Conservation (phyloP, 192 early-diverging fungal species). For the Coemansia aciculifera region DNA sequence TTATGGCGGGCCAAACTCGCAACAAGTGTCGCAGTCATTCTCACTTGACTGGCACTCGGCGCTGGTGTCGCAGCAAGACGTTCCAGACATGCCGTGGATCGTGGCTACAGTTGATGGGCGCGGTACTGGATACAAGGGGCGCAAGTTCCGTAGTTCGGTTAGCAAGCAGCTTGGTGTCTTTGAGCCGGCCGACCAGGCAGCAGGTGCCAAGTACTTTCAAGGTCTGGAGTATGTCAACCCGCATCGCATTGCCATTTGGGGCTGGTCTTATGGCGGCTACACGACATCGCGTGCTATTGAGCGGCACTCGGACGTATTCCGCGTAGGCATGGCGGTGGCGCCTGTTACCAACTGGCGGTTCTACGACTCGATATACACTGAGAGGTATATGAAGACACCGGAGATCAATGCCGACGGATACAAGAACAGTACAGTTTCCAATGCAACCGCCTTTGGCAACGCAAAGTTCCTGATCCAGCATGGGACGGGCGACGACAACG, state of each 20-base stretch:
- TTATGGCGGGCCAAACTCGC: slow-evolving; percentile 90
- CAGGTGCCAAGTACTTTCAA: slow-evolving; percentile 71
- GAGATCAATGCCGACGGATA: slow-evolving; percentile 77
- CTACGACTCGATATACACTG: slow-evolving; percentile 93
- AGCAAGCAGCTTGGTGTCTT: slow-evolving; percentile 74
- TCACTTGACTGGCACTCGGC: slow-evolving; percentile 72
- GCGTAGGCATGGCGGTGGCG: slow-evolving; percentile 88
- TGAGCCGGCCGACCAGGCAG: slow-evolving; percentile 86
- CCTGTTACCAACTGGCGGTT: slow-evolving; percentile 93
- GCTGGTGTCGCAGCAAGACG: slow-evolving; percentile 58
- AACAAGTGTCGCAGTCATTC: slow-evolving; percentile 69
- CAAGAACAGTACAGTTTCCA: slow-evolving; percentile 67
- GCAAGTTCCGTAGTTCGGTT: slow-evolving; percentile 75
- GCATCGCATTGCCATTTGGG: slow-evolving; percentile 87
- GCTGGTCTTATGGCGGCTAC: slow-evolving; percentile 96
- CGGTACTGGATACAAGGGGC: slow-evolving; percentile 86
- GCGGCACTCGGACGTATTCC: slow-evolving; percentile 77
- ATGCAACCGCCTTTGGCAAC: slow-evolving; percentile 80
- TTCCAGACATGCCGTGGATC: slow-evolving; percentile 64
- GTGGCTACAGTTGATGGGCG: slow-evolving; percentile 82
- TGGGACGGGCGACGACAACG: slow-evolving; percentile 88
- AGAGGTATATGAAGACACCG: slow-evolving; percentile 95
- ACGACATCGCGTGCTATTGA: slow-evolving; percentile 84
- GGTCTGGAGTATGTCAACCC: slow-evolving; percentile 75
- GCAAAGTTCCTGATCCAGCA: slow-evolving; percentile 83